Evolutionary conservation across 768 basidiomycete species (phyloP).

Genomic region (Thelephora ganbajun): DNA sequence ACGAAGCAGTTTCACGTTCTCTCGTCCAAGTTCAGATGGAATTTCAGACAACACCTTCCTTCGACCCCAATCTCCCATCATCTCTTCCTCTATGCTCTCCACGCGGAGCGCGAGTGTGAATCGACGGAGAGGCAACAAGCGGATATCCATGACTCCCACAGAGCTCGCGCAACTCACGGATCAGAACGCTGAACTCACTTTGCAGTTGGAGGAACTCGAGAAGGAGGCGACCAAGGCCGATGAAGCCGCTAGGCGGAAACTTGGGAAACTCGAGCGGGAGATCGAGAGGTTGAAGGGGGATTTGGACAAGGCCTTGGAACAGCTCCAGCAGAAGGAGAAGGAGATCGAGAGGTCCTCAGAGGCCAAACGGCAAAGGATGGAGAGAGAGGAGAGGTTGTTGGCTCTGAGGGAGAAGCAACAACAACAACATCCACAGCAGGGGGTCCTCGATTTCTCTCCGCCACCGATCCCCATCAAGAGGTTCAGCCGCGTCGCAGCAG

Average conservation of each 20-base stretch:
- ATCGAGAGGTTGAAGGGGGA: constrained; percentile 62
- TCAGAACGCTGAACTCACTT: constrained; percentile 71
- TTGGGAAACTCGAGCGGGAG: constrained; percentile 69
- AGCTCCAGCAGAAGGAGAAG: constrained; percentile 55
- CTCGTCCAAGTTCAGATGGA: background rate
- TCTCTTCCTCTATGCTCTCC: constrained; percentile 4
- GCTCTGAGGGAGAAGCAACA: constrained; percentile 30
- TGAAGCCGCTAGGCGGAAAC: constrained; percentile 48
- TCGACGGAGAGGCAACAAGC: constrained; percentile 6
- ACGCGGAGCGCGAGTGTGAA: background rate
- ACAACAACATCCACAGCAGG: constrained; percentile 12
- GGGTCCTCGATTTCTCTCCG: constrained; percentile 50
- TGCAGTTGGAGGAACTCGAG: constrained; percentile 66
- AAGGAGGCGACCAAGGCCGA: constrained; percentile 54
- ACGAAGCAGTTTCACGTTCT: background rate
- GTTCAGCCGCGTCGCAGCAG: background rate
- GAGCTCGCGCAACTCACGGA: constrained; percentile 64
- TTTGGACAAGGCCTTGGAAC: constrained; percentile 63
- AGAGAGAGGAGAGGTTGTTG: constrained; percentile 34
- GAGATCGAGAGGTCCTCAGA: constrained; percentile 14
- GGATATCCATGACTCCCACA: constrained; percentile 50
- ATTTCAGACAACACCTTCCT: constrained; percentile 4
- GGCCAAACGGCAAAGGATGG: constrained; percentile 23
- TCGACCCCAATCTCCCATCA: constrained; percentile 5
- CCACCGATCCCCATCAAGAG: constrained; percentile 8